Conservation (phyloP, 2,329 filamentous ascomycete genomes). For the Berkeleyomyces rouxiae region DNA sequence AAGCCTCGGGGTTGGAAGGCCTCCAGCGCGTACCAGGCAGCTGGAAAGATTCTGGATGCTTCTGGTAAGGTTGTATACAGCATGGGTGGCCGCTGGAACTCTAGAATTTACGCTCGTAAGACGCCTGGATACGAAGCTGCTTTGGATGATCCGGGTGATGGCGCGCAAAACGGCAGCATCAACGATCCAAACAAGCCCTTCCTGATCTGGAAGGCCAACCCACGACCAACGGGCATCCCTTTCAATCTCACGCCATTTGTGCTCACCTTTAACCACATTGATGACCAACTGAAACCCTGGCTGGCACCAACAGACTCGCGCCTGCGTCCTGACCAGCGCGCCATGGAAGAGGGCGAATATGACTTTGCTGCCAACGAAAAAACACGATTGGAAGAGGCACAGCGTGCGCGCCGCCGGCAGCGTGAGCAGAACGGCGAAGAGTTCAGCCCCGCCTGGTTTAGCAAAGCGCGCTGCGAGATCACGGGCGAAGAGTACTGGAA, state of each 20-base stretch:
- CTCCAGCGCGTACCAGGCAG: constrained; percentile 73
- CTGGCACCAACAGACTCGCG: constrained; percentile 86
- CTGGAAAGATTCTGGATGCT: constrained; percentile 68
- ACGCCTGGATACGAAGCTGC: constrained; percentile 78
- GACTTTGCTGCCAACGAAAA: constrained; percentile 88
- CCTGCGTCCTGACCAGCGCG: constrained; percentile 83
- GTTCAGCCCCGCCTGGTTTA: constrained; percentile 76
- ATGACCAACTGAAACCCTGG: constrained; percentile 60
- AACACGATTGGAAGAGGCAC: constrained; percentile 82
- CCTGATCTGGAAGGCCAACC: constrained; percentile 81
- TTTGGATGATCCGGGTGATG: constrained; percentile 40
- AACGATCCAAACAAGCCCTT: constrained; percentile 60
- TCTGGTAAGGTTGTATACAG: constrained; percentile 72
- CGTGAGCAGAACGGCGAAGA: constrained; percentile 67
- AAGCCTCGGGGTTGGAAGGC: constrained; percentile 94
- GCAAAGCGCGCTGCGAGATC: constrained; percentile 50
- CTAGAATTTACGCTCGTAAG: constrained; percentile 83
- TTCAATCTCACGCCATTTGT: constrained; percentile 97
- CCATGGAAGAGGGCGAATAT: constrained; percentile 98
- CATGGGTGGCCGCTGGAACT: constrained; percentile 91
- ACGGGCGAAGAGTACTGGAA: constrained; percentile 86
- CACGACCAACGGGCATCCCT: constrained; percentile 65
- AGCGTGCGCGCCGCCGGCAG: constrained; percentile 56
- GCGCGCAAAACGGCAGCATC: constrained; percentile 33
- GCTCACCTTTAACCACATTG: constrained; percentile 80